Percentiles rank a stretch among this genome's conserved stretches.
phyloP scores from a whole-genome alignment of 768 basidiomycete genomes.

The Collybia mongolica region DNA sequence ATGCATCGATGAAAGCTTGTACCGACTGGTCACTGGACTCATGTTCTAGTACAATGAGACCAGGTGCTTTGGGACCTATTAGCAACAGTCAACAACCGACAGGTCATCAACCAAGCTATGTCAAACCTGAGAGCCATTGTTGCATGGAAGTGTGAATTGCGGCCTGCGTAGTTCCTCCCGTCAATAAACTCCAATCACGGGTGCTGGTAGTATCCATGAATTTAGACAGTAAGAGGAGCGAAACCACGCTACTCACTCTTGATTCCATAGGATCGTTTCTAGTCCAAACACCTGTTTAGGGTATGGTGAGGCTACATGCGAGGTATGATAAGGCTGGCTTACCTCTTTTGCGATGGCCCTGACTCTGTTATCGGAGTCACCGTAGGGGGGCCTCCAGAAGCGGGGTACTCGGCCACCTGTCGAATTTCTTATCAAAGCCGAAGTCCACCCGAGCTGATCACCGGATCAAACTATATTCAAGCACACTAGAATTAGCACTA shows the following conservation, averaged over 20 bases:
- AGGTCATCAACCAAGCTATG: neutral
- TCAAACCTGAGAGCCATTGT: constrained; percentile 54
- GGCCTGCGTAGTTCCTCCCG: constrained; percentile 40
- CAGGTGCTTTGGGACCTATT: constrained; percentile 67
- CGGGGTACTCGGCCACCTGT: constrained; percentile 68
- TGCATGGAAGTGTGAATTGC: constrained; percentile 49
- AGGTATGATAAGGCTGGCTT: neutral
- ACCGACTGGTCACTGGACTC: constrained; percentile 66
- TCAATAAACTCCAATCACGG: constrained; percentile 68
- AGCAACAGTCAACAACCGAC: neutral
- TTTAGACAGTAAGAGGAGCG: neutral
- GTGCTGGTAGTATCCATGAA: constrained; percentile 42
- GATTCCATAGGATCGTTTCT: constrained; percentile 87
- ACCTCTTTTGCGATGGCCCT: constrained; percentile 83
- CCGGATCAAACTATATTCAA: neutral
- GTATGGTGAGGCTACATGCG: too few species aligned
- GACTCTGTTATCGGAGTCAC: constrained; percentile 82
- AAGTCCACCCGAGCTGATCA: constrained; percentile 71
- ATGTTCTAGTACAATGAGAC: constrained; percentile 84
- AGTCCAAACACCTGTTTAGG: constrained; percentile 62
- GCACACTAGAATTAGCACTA: neutral
- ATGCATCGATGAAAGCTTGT: constrained; percentile 63
- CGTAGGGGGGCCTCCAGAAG: constrained; percentile 90
- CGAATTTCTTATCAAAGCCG: constrained; percentile 75
- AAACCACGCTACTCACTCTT: constrained; percentile 53